Percentiles rank a stretch among this genome's conserved stretches.
phyloP scores from a whole-genome alignment of 352 stramenopile genomes.

The Albugo laibachii region DNA sequence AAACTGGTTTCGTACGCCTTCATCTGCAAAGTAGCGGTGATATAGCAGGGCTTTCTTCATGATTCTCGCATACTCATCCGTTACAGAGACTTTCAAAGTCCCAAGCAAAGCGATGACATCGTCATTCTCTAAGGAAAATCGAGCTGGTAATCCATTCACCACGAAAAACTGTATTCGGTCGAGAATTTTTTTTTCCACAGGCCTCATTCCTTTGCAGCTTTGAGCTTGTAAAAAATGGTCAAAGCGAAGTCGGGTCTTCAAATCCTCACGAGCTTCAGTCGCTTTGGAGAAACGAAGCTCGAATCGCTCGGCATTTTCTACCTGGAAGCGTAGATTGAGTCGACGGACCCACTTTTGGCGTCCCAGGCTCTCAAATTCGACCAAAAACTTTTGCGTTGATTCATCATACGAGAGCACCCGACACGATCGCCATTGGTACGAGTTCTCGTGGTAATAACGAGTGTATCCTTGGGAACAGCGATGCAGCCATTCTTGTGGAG shows the following conservation, averaged over 20 bases:
- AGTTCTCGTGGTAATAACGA: conserved; percentile 67
- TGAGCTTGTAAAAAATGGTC: conserved; percentile 79
- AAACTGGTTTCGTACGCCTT: conserved; percentile 49
- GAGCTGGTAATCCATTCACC: conserved; percentile 47
- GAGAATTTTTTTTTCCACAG: conserved; percentile 61
- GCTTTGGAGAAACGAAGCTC: conserved; percentile 55
- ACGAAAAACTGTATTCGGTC: conserved; percentile 73
- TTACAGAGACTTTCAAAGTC: conserved; percentile 69
- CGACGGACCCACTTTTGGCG: conserved; percentile 70
- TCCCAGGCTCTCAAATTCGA: conserved; percentile 76
- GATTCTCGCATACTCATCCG: conserved; percentile 77
- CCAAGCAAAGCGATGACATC: conserved; percentile 43
- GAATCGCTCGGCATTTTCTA: conserved; percentile 45
- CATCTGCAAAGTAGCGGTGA: conserved; percentile 23
- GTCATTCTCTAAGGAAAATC: conserved; percentile 38
- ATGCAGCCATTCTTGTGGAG: conserved; percentile 55
- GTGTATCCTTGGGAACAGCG: conserved; percentile 23
- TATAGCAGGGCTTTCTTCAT: conserved; percentile 85
- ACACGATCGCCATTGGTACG: conserved; percentile 71
- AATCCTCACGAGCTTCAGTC: conserved; percentile 28
- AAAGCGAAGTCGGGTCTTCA: conserved; percentile 79
- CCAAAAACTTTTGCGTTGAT: conserved; percentile 39
- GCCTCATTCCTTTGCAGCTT: conserved; percentile 33
- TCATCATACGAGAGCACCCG: conserved; percentile 41
- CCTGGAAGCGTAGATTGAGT: conserved; percentile 86